phyloP scores from a whole-genome alignment of 257 asterid genomes.

The Osmanthus fragrans region DNA sequence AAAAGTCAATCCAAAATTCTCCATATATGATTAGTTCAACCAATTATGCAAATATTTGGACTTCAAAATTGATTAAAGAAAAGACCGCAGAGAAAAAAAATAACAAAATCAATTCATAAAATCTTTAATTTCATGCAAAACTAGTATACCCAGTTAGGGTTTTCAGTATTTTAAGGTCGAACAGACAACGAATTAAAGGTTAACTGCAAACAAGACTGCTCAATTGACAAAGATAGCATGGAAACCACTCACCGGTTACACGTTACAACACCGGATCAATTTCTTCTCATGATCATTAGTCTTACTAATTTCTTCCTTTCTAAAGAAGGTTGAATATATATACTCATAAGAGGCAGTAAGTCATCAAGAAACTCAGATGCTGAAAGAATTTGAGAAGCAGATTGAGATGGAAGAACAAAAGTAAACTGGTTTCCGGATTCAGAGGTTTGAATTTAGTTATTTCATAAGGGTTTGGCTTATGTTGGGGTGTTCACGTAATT shows the following conservation, averaged over 20 bases:
- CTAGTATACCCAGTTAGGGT: slow-evolving; percentile 31
- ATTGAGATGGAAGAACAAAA: background rate
- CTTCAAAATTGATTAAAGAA: background rate
- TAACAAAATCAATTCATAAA: too few relatives aligned
- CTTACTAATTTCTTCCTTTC: background rate
- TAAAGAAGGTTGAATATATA: background rate
- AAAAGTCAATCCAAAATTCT: background rate
- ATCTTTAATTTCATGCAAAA: background rate
- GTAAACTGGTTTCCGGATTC: background rate
- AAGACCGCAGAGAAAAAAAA: background rate
- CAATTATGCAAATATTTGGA: background rate
- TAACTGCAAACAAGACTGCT: slow-evolving; percentile 47
- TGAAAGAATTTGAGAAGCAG: background rate
- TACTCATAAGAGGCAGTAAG: background rate
- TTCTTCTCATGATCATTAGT: background rate
- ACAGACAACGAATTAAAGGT: slow-evolving; percentile 77
- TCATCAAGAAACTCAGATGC: background rate
- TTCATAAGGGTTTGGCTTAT: slow-evolving; percentile 9
- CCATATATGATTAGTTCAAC: background rate
- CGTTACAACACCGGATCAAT: background rate
- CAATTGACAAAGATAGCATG: slow-evolving; percentile 61
- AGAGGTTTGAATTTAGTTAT: background rate
- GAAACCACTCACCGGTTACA: slow-evolving; percentile 50
- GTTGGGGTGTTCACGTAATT: background rate
- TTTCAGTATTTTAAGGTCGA: slow-evolving; percentile 58